A percentile compares a stretch with the other conserved stretches of the same genome.
These are phyloP conservation scores for Ascomycota sp. DNA, from an alignment of 2,329 filamentous ascomycete genomes.

Conservation along the genomic window DNA sequence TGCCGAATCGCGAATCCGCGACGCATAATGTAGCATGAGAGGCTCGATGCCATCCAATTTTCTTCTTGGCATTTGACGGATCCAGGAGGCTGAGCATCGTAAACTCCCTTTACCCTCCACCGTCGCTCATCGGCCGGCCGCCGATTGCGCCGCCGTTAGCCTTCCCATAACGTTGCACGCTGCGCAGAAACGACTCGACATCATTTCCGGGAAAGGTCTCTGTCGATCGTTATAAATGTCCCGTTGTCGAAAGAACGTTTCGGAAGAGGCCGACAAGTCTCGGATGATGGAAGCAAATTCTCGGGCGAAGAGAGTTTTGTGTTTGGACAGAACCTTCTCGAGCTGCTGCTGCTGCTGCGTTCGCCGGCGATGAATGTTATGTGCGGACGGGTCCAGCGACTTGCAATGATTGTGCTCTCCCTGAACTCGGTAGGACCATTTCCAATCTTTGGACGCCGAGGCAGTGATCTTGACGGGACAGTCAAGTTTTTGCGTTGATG, in stretches of 20 bases:
- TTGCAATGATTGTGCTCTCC: slow-evolving; percentile 1
- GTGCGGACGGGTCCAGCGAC: slow-evolving; percentile 1
- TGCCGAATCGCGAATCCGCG: too few species aligned
- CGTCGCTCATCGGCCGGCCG: too few species aligned
- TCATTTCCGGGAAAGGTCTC: too few species aligned
- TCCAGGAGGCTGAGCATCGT: too few species aligned
- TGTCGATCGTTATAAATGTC: slow-evolving; percentile 1
- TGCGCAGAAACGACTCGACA: too few species aligned
- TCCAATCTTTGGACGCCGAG: slow-evolving; percentile 1
- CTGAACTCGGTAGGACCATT: background rate
- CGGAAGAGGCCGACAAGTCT: background rate
- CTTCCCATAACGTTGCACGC: too few species aligned
- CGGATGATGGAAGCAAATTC: background rate
- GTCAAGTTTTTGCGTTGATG: slow-evolving; percentile 1
- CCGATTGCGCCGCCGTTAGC: too few species aligned
- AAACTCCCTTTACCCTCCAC: too few species aligned
- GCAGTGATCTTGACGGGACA: slow-evolving; percentile 1
- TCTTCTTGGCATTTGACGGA: too few species aligned
- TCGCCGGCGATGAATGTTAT: slow-evolving; percentile 1
- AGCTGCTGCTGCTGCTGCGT: background rate
- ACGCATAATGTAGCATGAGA: too few species aligned
- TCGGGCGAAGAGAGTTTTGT: slow-evolving; percentile 1
- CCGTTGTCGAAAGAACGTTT: background rate
- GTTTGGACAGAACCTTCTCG: background rate
- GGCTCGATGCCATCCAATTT: too few species aligned